A percentile compares a stretch with the other conserved stretches of the same genome.
These are phyloP conservation scores for Cenchrus americanus DNA, from an alignment of 176 grass and related monocot species.

Conservation along the genomic window DNA sequence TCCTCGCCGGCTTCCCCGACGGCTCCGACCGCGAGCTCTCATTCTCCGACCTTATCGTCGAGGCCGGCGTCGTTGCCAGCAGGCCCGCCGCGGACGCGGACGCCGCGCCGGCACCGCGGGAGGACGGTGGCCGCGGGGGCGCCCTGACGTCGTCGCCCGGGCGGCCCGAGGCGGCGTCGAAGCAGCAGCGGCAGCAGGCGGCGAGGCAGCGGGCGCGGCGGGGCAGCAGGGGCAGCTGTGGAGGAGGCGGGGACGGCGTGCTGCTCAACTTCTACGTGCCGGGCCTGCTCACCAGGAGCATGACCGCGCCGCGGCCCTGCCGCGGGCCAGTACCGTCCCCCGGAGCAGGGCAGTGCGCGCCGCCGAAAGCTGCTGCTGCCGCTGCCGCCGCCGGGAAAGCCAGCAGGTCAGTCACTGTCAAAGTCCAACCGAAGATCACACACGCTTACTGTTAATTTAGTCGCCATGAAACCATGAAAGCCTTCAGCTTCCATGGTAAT, in stretches of 20 bases:
- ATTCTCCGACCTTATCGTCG: conserved; percentile 55
- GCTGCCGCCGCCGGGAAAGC: background rate
- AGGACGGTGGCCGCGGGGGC: background rate
- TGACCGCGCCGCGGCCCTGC: conserved; percentile 47
- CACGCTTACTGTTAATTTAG: background rate
- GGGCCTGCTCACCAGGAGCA: conserved; percentile 54
- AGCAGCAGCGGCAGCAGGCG: conserved; percentile 15
- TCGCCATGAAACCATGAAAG: background rate
- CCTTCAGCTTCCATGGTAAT: background rate
- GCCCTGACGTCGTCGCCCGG: background rate
- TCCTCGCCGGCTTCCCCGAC: conserved; percentile 47
- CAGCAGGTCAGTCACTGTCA: conserved; percentile 26
- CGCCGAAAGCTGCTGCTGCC: background rate
- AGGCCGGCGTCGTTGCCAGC: background rate
- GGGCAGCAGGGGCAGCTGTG: conserved; percentile 34
- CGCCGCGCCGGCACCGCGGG: background rate
- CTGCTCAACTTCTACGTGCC: conserved; percentile 81
- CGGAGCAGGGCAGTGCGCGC: background rate
- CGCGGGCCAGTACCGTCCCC: background rate
- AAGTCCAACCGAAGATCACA: background rate
- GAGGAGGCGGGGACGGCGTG: conserved; percentile 56
- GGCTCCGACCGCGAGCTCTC: conserved; percentile 57
- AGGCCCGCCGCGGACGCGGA: background rate
- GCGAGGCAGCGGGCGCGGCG: conserved; percentile 22
- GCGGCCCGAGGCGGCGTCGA: background rate